These are phyloP conservation scores for Suillus subluteus DNA, from an alignment of 768 basidiomycete species.

Conservation along the genomic window DNA sequence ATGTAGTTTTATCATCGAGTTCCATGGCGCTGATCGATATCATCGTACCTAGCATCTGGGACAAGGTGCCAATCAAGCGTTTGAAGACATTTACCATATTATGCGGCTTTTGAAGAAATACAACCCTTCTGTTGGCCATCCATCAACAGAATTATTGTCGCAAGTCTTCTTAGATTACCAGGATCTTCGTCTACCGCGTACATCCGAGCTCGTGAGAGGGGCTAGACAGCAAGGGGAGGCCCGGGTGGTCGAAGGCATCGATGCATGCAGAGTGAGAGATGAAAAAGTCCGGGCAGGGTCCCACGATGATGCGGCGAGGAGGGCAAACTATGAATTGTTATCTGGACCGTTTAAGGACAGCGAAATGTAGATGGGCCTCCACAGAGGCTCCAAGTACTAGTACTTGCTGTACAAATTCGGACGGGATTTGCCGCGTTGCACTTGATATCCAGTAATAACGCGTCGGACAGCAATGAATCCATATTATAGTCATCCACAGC, in stretches of 20 bases:
- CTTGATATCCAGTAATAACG: not conserved
- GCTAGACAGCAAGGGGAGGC: conserved; percentile 40
- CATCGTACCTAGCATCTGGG: conserved; percentile 41
- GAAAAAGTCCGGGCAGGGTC: conserved; percentile 17
- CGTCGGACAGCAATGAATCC: no score
- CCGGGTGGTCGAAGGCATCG: conserved; percentile 37
- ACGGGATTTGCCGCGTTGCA: not conserved
- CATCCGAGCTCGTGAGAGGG: conserved; percentile 37
- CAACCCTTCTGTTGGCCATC: conserved; percentile 31
- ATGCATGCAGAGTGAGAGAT: conserved; percentile 35
- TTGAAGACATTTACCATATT: conserved; percentile 45
- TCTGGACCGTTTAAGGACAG: conserved; percentile 16
- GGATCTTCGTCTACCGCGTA: conserved; percentile 37
- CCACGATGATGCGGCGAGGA: conserved; percentile 5
- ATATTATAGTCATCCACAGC: no score
- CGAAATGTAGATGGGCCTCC: conserved; percentile 3
- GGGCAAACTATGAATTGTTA: not conserved
- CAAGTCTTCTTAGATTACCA: conserved; percentile 40
- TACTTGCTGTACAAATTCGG: not conserved
- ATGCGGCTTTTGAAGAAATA: conserved; percentile 36
- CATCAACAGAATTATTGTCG: conserved; percentile 31
- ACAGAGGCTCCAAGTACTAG: no score
- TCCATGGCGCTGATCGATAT: not conserved
- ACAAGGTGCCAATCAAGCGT: conserved; percentile 50
- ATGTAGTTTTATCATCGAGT: conserved; percentile 17